Base-by-base conservation (phyloP, 2,329 filamentous ascomycete genomes). In the Xylariaceae sp. region DNA sequence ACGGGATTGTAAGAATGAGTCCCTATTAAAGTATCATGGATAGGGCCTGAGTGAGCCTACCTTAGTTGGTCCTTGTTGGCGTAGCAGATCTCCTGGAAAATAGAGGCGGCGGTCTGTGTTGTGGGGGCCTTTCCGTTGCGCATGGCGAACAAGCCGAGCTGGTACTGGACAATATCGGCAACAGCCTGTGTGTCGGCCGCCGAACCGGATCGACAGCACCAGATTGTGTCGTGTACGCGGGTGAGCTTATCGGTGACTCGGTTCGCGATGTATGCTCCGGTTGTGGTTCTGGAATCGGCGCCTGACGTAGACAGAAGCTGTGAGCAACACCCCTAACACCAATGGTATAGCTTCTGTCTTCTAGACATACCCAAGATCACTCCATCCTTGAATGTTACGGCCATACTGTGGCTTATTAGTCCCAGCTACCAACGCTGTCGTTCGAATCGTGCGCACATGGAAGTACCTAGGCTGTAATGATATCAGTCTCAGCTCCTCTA, bases 191-290 rank as follows among this genome's bases (percentile, higher is more conserved):
- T 99, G 73, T 99, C 94, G 67, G 94, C 94, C 37, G 94, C 94
- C 30, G 94, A 99, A 55, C 94, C 94, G 62, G 94, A 97, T 72
- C 94, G 88, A 80, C 94, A 99, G 81, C 94, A 99, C 94, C 94
- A 99, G 77, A 99, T 97, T 61, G 93, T 97, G 77, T 99, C 94
- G 79, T 96, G 90, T 62, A 99, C 93, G 81, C 92, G 89, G 71
- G 94, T 99, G 74, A 99, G 87, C 82, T 99, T 99, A 83, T 99
- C 94, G 65, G 94, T 99, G 66, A 99, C 94, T 82, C 94, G 88
- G 78, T 99, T 99, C 70, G 94, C 94, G 73, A 99, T 97, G 83
- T 97, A 99, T 69, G 93, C 87, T 71, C 94, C 94, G 57, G 93
- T 99, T 51, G 94, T 99, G 67, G 94, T 99, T 80, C 94, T 87